Evolutionary conservation across 305 asterid species (phyloP), one percentile per base, ranked within the genome.

Genomic region (Fraxinus nigra): DNA sequence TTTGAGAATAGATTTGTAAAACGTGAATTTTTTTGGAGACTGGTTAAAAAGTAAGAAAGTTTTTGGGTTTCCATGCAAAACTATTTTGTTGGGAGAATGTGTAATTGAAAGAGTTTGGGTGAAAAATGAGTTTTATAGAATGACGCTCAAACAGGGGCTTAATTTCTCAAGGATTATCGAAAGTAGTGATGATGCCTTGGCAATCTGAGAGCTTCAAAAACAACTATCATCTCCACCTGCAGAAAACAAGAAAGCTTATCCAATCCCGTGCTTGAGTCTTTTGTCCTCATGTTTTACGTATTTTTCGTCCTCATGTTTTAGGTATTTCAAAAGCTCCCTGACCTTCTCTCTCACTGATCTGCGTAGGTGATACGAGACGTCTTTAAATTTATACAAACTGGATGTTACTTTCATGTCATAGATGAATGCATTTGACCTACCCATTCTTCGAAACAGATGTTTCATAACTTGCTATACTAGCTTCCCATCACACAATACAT

Each of bases 261-360:
- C 59, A 75, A 20, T 32, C 30, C 32, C 9, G 26, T 48, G 76
- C 56, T 69, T 8, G 76, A 72, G 78, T 77, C 81, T 84, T 4
- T 67, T 20, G 26, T 32, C 74, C n/a, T 63, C 34, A 26, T 11
- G 9, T 63, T 24, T 40, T 10, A 40, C 51, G 16, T 40, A 40
- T 40, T 40, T 40, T 40, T 40, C 51, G 16, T 40, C 51, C 51
- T 40, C 51, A 7, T 10, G 51, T 40, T 40, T 8, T 24, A 77
- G 28, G 51, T 32, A 43, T 48, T 56, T 54, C n/a, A 30, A 69
- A 61, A 79, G 72, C 59, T 56, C 35, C 35, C 28, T 24, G 11
- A 28, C 65, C 51, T 14, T 70, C 65, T 69, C 32, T 22, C 72
- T 24, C 34, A 24, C 34, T 26, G 13, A 61, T 63, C 72, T 22